phyloP scores from a whole-genome alignment of 2,329 filamentous ascomycete genomes.

The Cladosporium sp. region DNA sequence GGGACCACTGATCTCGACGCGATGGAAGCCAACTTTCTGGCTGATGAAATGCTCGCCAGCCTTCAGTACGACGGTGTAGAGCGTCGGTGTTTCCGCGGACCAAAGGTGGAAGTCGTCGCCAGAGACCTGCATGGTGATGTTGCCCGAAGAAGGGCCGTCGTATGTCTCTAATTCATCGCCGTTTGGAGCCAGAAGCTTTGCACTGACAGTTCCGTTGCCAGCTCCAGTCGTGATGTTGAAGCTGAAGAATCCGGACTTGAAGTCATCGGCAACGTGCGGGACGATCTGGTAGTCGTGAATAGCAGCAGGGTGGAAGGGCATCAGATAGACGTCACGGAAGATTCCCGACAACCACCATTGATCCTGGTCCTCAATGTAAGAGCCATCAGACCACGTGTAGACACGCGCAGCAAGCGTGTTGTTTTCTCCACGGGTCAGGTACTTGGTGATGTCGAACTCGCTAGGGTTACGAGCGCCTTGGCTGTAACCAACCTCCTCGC shows the following conservation, averaged over 20 bases:
- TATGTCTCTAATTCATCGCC: constrained; percentile 41
- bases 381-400: constrained; percentile 68
- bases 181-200: constrained; percentile 41
- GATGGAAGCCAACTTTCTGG: constrained; percentile 62
- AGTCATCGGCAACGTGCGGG: constrained; percentile 16
- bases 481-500: constrained; percentile 62
- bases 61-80: constrained; percentile 54
- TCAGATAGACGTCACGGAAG: constrained; percentile 65
- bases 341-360: constrained; percentile 55
- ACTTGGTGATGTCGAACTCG: constrained; percentile 64
- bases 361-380: constrained; percentile 65
- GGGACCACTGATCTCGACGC: constrained; percentile 60
- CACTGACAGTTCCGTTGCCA: constrained; percentile 52
- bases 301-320: constrained; percentile 52
- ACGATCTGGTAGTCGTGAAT: constrained; percentile 16
- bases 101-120: constrained; percentile 60
- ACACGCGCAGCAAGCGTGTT: constrained; percentile 63
- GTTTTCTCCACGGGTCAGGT: constrained; percentile 45
- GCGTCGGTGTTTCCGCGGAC: constrained; percentile 66
- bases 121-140: constrained; percentile 26
- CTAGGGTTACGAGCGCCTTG: constrained; percentile 68
- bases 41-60: constrained; percentile 42
- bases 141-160: constrained; percentile 21
- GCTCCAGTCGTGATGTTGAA: constrained; percentile 57
- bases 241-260: constrained; percentile 54